phyloP scores from a whole-genome alignment of 2,329 filamentous ascomycete genomes.

The Lasiodiplodia sp. region DNA sequence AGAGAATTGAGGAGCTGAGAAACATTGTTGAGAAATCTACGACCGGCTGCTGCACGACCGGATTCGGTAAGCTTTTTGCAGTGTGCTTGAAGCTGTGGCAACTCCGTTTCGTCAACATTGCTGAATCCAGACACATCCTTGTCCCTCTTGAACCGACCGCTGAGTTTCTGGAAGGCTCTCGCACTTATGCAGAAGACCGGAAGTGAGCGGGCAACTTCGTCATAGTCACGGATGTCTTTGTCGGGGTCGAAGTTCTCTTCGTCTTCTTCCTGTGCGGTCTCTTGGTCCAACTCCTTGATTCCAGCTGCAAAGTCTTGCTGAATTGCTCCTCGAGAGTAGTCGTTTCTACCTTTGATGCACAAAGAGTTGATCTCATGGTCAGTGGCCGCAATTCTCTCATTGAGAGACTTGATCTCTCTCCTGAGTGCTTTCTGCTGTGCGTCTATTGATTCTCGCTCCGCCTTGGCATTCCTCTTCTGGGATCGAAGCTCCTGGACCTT shows the following conservation, averaged over 20 bases:
- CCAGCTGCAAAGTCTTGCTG: constrained; percentile 66
- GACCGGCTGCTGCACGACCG: constrained; percentile 54
- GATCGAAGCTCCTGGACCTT: constrained; percentile 55
- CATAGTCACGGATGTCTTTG: constrained; percentile 64
- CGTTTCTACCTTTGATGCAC: constrained; percentile 64
- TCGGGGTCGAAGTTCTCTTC: constrained; percentile 63
- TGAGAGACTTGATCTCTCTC: constrained; percentile 39
- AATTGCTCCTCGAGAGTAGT: constrained; percentile 63
- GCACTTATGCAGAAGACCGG: constrained; percentile 72
- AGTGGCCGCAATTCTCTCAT: constrained; percentile 42
- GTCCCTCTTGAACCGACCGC: constrained; percentile 62
- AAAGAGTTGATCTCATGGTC: constrained; percentile 46
- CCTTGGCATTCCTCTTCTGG: constrained; percentile 52
- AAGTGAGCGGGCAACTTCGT: constrained; percentile 61
- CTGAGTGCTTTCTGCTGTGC: constrained; percentile 42
- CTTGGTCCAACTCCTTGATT: constrained; percentile 67
- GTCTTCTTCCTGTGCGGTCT: constrained; percentile 61
- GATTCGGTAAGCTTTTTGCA: constrained; percentile 65
- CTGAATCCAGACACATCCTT: constrained; percentile 61
- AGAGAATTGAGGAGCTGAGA: constrained; percentile 62
- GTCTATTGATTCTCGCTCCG: constrained; percentile 40
- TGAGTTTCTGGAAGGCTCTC: constrained; percentile 68
- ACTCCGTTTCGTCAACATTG: constrained; percentile 62
- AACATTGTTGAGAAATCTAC: constrained; percentile 60
- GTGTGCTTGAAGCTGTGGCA: constrained; percentile 66